These are phyloP conservation scores for Beauveria sp. DNA, from an alignment of 2,329 filamentous ascomycete species.

Conservation along the genomic window DNA sequence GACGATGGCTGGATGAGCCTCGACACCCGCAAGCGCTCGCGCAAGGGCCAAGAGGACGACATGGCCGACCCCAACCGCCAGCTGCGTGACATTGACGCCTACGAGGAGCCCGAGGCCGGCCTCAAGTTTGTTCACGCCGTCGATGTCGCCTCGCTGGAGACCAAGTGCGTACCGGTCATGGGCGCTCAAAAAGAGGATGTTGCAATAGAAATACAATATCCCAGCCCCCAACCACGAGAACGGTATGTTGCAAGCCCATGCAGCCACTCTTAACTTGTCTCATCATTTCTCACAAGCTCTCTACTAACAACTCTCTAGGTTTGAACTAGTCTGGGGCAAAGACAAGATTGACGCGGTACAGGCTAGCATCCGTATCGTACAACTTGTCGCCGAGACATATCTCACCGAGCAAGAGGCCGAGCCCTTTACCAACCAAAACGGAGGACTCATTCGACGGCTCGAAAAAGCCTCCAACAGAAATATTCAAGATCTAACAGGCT, in stretches of 20 bases:
- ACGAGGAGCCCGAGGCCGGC: slow-evolving; percentile 33
- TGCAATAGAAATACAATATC: slow-evolving; percentile 71
- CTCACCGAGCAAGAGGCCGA: slow-evolving; percentile 62
- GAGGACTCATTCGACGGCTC: slow-evolving; percentile 68
- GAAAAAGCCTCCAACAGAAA: slow-evolving; percentile 65
- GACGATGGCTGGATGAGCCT: slow-evolving; percentile 45
- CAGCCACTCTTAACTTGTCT: not conserved
- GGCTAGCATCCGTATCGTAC: slow-evolving; percentile 64
- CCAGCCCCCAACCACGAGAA: slow-evolving; percentile 63
- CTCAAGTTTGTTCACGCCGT: slow-evolving; percentile 50
- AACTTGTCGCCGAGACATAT: slow-evolving; percentile 67
- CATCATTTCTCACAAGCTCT: not conserved
- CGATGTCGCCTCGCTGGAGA: slow-evolving; percentile 44
- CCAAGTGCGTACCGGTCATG: slow-evolving; percentile 44
- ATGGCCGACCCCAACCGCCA: slow-evolving; percentile 40
- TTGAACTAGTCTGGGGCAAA: slow-evolving; percentile 66
- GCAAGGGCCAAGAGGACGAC: slow-evolving; percentile 32
- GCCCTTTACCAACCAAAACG: slow-evolving; percentile 62
- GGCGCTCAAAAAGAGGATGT: slow-evolving; percentile 45
- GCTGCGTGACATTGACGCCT: slow-evolving; percentile 38
- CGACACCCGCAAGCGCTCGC: slow-evolving; percentile 41
- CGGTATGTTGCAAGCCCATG: slow-evolving; percentile 38
- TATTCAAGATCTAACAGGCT: slow-evolving; percentile 57
- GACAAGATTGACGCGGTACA: slow-evolving; percentile 72
- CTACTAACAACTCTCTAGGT: slow-evolving; percentile 20